Base-by-base conservation (phyloP, 129 eudicot species). In the Saussurea involucrata region DNA sequence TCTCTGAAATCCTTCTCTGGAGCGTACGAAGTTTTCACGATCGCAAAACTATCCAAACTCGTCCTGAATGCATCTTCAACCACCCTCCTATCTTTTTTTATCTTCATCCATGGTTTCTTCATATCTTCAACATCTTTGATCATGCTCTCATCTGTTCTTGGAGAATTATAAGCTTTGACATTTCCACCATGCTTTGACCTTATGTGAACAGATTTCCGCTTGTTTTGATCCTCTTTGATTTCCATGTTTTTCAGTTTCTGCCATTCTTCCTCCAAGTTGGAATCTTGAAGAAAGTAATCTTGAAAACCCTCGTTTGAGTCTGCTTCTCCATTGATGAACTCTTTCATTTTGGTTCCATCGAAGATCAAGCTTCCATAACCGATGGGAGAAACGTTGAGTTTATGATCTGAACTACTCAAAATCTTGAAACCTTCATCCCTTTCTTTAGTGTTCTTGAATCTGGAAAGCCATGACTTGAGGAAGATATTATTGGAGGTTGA, bases 1-100 rank as follows among this genome's bases (percentile, higher is more conserved):
- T 84, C 85, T 63, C 82, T 80, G 37, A 89, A 89, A 71, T 89
- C 94, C 67, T 63, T n/a, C 0, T 71, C 73, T 0, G 94, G 95
- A 20, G 86, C 81, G 20, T 36, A 17, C 8, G 95, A 89, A 28
- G 83, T 80, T 77, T 86, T 89, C 11, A 74, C 84, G 12, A 89
- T 79, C 4, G 95, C 95, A 46, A 82, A 86, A 80, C 87, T 83
- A 17, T 84, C 87, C 32, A 86, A 79, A 4, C 55, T 57, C 22
- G 68, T 60, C 22, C 20, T 17, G 61, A 53, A 53, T 15, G 72
- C 66, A 5, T 76, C 80, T 66, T 63, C 66, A 24, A 36, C 49
- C 71, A 20, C 42, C 66, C 61, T 73, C 74, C 73, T 83, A 55
- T 11, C 36, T 44, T 72, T 73, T 18, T 44, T 44, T 12, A 49